Evolutionary conservation across 2,329 filamentous ascomycete species (phyloP).

Genomic region (Botryosphaeria dothidea): DNA sequence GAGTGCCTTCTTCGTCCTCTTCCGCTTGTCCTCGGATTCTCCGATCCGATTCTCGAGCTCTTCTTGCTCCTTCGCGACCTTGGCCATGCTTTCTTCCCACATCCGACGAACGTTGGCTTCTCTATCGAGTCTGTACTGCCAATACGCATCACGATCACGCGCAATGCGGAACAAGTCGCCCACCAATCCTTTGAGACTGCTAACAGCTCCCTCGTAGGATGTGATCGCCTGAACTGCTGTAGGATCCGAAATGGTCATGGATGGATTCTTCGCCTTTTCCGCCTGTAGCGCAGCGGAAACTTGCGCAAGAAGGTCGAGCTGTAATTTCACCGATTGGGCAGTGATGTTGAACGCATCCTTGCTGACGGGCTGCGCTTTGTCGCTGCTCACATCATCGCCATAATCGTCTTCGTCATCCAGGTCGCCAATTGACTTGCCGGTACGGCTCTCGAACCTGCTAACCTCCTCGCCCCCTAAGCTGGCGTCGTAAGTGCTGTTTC

Average conservation of each 20-base stretch:
- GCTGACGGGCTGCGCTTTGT: slow-evolving; percentile 66
- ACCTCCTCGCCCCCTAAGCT: slow-evolving; percentile 58
- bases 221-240: slow-evolving; percentile 74
- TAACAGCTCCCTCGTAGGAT: slow-evolving; percentile 87
- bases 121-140: slow-evolving; percentile 91
- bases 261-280: slow-evolving; percentile 70
- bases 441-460: slow-evolving; percentile 49
- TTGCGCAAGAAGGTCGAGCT: slow-evolving; percentile 85
- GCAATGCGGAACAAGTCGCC: slow-evolving; percentile 89
- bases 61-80: slow-evolving; percentile 93
- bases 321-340: slow-evolving; percentile 88
- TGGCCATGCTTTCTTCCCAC: slow-evolving; percentile 99
- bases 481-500: slow-evolving; percentile 58
- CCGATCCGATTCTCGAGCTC: slow-evolving; percentile 83
- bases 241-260: slow-evolving; percentile 72
- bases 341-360: slow-evolving; percentile 98
- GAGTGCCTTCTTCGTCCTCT: slow-evolving; percentile 83
- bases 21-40: slow-evolving; percentile 87
- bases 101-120: slow-evolving; percentile 89
- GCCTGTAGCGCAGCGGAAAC: slow-evolving; percentile 79
- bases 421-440: slow-evolving; percentile 58
- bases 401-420: slow-evolving; percentile 66
- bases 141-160: slow-evolving; percentile 90
- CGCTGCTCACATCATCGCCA: slow-evolving; percentile 76
- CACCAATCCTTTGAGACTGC: slow-evolving; percentile 80